phyloP scores from a whole-genome alignment of 2,329 filamentous ascomycete genomes.

The Penicillium sp. region DNA sequence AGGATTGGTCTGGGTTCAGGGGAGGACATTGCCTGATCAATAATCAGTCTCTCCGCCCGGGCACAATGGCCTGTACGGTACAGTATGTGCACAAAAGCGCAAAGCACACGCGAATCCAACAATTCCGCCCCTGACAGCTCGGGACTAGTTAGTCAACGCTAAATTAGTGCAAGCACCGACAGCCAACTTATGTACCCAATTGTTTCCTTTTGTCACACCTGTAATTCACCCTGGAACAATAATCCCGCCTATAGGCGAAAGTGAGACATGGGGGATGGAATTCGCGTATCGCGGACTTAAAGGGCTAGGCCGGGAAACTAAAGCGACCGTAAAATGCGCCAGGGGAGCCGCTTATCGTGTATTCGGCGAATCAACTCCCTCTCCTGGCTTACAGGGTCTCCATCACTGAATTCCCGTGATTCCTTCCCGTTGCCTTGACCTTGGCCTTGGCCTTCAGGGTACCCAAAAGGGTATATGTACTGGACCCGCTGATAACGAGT shows the following conservation, averaged over 20 bases:
- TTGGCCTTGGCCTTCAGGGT: no score
- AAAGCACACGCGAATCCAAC: not conserved
- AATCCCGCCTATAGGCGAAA: not conserved
- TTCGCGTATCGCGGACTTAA: not conserved
- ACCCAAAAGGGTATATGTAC: no score
- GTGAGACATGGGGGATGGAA: not conserved
- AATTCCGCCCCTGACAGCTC: not conserved
- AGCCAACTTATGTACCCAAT: not conserved
- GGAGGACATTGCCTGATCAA: not conserved
- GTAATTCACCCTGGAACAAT: not conserved
- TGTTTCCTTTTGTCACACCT: not conserved
- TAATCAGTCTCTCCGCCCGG: no score
- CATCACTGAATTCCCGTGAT: no score
- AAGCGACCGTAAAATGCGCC: not conserved
- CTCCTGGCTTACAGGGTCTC: no score
- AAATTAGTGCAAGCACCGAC: not conserved
- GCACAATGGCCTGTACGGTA: no score
- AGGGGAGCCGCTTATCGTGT: not conserved
- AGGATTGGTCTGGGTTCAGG: not conserved
- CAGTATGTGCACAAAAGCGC: not conserved
- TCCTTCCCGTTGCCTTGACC: no score
- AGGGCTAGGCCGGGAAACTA: not conserved
- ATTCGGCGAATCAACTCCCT: not conserved
- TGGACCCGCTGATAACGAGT: not conserved
- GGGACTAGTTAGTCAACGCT: not conserved